Evolutionary conservation across 305 asterid species (phyloP).

Genomic region (Fraxinus angustifolia): DNA sequence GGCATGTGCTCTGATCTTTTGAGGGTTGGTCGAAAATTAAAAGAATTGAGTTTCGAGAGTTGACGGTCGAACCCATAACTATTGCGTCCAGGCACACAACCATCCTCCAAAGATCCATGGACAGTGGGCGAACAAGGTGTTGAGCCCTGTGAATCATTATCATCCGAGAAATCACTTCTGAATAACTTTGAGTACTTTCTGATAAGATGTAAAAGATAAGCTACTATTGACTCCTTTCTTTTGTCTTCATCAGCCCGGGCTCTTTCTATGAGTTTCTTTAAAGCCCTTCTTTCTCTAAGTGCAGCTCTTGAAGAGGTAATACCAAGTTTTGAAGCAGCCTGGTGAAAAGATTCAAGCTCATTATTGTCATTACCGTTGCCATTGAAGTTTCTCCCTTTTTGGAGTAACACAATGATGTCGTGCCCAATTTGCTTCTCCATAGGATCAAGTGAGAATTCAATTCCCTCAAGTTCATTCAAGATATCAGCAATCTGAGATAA

Average conservation of each 20-base stretch:
- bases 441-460: constrained; percentile 80
- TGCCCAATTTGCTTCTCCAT: constrained; percentile 88
- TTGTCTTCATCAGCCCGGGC: constrained; percentile 93
- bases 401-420: constrained; percentile 80
- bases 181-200: constrained; percentile 89
- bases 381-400: constrained; percentile 82
- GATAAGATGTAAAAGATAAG: constrained; percentile 82
- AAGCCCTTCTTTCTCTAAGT: constrained; percentile 89
- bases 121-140: constrained; percentile 96
- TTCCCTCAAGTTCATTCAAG: constrained; percentile 56
- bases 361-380: constrained; percentile 54
- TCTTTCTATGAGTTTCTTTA: constrained; percentile 84
- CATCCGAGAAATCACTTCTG: constrained; percentile 87
- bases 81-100: constrained; percentile 44
- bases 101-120: constrained; percentile 67
- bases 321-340: constrained; percentile 79
- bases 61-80: constrained; percentile 74
- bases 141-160: constrained; percentile 99
- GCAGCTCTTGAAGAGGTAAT: constrained; percentile 96
- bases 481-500: constrained; percentile 66
- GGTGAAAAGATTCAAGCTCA: constrained; percentile 92
- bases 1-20: constrained; percentile 66
- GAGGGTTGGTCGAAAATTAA: constrained; percentile 76
- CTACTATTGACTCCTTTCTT: constrained; percentile 90
- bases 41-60: constrained; percentile 76